Base-by-base conservation (phyloP, 164 flowering plant genomes). In the Tetrastigma voinierianum region DNA sequence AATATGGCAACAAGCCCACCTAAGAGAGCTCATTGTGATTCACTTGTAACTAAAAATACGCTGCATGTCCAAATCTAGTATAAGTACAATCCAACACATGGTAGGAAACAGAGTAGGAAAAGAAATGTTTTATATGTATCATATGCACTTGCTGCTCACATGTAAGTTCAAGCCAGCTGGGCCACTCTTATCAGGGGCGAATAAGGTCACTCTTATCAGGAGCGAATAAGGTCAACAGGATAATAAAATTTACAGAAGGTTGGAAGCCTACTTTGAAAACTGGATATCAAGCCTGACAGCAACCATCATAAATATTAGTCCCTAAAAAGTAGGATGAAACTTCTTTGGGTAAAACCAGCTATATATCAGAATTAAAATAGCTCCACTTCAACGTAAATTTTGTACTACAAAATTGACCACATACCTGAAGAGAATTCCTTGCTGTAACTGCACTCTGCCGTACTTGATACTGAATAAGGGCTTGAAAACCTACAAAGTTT, bases 301-400 rank as follows among this genome's bases (percentile, higher is more conserved):
- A 96, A 43, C 99, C 99, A 75, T 96, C 99, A 74, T 96, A 96
- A 45, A 96, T 93, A 73, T 96, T 93, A n/a, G 96, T 23, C 97
- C 98, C 99, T 96, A 65, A 9, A 67, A 52, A 64, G 70, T 66
- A 9, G 67, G 2, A 13, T 63, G 44, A 56, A n/a, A 20, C 10
- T 53, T 9, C 46, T 51, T 23, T 54, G 16, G 53, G 13, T 15
- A 13, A 32, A 61, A 32, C 6, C 6, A 68, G 47, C 68, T 46
- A 62, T 11, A 49, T 57, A 61, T 6, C 49, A 19, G 62, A 19
- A 12, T 43, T 53, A 25, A 46, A 72, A 51, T 24, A n/a, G 32
- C 8, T n/a, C 1, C 51, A 55, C 10, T 65, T 23, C 46, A 54
- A 57, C 43, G n/a, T 49, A 57, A 57, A 15, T 2, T 46, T 11